phyloP scores from a whole-genome alignment of 2,329 filamentous ascomycete genomes.

The Albophoma yamanashiensis region DNA sequence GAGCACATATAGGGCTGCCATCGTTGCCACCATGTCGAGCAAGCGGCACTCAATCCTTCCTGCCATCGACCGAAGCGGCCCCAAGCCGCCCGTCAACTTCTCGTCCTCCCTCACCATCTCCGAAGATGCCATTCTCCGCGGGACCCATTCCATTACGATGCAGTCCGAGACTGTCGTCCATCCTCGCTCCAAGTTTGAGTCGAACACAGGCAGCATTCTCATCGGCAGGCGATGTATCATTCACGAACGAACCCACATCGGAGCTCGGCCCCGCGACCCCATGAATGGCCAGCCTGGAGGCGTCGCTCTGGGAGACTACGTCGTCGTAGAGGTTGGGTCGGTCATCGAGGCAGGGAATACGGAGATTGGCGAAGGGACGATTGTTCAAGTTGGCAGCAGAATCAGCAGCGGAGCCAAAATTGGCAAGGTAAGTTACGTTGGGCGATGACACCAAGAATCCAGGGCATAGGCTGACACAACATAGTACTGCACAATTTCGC shows the following conservation, averaged over 20 bases:
- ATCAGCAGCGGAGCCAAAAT: slow-evolving; percentile 50
- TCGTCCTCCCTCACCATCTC: slow-evolving; percentile 50
- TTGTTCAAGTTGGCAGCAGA: slow-evolving; percentile 47
- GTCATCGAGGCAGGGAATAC: slow-evolving; percentile 52
- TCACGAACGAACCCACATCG: slow-evolving; percentile 55
- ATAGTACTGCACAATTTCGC: slow-evolving; percentile 61
- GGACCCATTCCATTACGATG: slow-evolving; percentile 69
- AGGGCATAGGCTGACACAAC: not conserved
- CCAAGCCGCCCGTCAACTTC: slow-evolving; percentile 52
- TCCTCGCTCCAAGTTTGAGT: slow-evolving; percentile 70
- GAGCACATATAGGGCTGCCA: not conserved
- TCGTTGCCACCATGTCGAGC: slow-evolving; percentile 21
- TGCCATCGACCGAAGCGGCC: slow-evolving; percentile 38
- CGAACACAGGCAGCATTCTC: slow-evolving; percentile 66
- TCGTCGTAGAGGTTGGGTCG: slow-evolving; percentile 49
- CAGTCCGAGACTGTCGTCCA: slow-evolving; percentile 75
- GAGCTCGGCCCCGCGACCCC: slow-evolving; percentile 25
- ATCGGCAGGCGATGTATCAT: slow-evolving; percentile 76
- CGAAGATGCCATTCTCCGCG: slow-evolving; percentile 52
- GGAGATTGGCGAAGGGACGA: slow-evolving; percentile 48
- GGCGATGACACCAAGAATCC: not conserved
- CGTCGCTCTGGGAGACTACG: slow-evolving; percentile 48
- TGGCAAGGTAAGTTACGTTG: slow-evolving; percentile 53
- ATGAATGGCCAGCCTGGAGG: slow-evolving; percentile 27
- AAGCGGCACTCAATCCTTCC: slow-evolving; percentile 49